These are phyloP conservation scores for Eimeria maxima DNA, from an alignment of 169 alveolate genomes.

Conservation along the genomic window DNA sequence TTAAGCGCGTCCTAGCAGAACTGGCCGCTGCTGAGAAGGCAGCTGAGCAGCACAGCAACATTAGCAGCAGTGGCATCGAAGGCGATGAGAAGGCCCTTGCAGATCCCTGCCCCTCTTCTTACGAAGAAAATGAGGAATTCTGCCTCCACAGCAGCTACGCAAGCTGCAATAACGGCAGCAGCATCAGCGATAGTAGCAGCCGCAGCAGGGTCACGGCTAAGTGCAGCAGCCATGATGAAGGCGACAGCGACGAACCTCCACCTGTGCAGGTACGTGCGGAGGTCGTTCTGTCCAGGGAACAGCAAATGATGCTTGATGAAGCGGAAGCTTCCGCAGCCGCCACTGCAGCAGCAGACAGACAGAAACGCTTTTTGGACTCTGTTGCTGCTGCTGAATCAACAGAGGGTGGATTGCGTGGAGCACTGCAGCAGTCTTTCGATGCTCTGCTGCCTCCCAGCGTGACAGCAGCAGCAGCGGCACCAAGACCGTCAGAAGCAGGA, in stretches of 20 bases:
- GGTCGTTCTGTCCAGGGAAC: constrained; percentile 32
- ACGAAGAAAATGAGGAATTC: neutral
- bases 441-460: constrained; percentile 52
- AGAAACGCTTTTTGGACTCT: neutral
- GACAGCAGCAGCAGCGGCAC: constrained; percentile 38
- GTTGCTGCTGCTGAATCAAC: constrained; percentile 40
- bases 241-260: neutral
- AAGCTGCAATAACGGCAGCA: neutral
- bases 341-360: constrained; percentile 40
- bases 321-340: neutral
- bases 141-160: neutral
- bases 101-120: neutral
- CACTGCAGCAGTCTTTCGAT: constrained; percentile 58
- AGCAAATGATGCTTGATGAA: constrained; percentile 44
- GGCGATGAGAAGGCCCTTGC: neutral
- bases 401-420: constrained; percentile 32
- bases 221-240: neutral
- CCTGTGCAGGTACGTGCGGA: constrained; percentile 39
- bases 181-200: constrained; percentile 40
- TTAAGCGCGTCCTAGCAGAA: constrained; percentile 39
- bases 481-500: constrained; percentile 9
- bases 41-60: neutral
- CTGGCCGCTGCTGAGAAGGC: constrained; percentile 26
- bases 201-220: neutral
- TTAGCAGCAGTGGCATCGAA: neutral